Percentiles rank a stretch among this genome's conserved stretches.
These are phyloP conservation scores for Brasilioporus rufonigricans DNA, from an alignment of 768 basidiomycete genomes.

Conservation along the genomic window DNA sequence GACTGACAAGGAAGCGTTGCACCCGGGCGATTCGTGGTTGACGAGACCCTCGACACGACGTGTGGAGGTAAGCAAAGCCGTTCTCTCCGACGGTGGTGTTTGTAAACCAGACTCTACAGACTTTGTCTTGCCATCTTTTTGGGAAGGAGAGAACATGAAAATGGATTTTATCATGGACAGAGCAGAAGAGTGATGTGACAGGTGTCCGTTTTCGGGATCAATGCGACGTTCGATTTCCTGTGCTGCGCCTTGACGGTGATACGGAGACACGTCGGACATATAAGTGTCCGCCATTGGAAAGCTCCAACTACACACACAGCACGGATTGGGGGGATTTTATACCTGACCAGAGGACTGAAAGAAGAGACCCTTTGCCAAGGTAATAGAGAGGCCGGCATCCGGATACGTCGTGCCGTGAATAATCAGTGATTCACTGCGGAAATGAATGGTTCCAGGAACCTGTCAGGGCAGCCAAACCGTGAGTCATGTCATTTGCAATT, in stretches of 20 bases:
- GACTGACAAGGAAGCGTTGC: slow-evolving; percentile 7
- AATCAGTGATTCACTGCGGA: no score
- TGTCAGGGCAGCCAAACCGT: no score
- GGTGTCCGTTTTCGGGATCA: neutral
- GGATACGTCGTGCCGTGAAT: neutral
- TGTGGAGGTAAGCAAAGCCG: slow-evolving; percentile 54
- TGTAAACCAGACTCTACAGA: slow-evolving; percentile 1
- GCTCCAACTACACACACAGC: neutral
- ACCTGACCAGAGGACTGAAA: neutral
- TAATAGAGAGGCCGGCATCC: neutral
- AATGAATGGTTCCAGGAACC: no score
- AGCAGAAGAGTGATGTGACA: neutral
- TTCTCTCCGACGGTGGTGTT: slow-evolving; percentile 42
- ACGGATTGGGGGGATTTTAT: neutral
- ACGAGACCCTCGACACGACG: slow-evolving; percentile 42
- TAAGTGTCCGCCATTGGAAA: neutral
- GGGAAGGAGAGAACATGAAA: neutral
- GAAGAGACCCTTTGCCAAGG: neutral
- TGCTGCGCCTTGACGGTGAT: slow-evolving; percentile 61
- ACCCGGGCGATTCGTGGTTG: slow-evolving; percentile 35
- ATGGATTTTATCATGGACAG: slow-evolving; percentile 2
- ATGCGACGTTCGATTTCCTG: slow-evolving; percentile 6
- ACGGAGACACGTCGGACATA: slow-evolving; percentile 25
- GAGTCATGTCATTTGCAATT: no score
- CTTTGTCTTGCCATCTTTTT: neutral